Conservation (phyloP, 2,329 filamentous ascomycete genomes). For the Magnaporthiopsis rhizophila region DNA sequence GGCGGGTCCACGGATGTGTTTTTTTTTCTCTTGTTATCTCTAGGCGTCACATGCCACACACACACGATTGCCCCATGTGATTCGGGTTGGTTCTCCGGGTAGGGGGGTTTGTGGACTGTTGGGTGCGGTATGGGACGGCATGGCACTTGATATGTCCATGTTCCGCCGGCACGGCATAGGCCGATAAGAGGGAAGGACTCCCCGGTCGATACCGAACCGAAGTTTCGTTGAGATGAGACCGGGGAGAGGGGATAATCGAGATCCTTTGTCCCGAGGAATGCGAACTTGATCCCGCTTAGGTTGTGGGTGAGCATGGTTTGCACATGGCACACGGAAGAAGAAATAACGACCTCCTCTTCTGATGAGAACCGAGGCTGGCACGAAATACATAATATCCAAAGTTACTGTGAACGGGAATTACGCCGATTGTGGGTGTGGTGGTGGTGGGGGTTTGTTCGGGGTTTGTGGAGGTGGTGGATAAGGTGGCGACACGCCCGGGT, state of each 20-base stretch:
- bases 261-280: not conserved
- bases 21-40: too few species aligned
- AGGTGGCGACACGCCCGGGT: not conserved
- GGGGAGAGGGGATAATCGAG: not conserved
- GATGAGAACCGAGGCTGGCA: not conserved
- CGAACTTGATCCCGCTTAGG: too few species aligned
- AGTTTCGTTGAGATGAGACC: not conserved
- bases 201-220: too few species aligned
- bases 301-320: not conserved
- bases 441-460: not conserved
- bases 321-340: not conserved
- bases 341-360: not conserved
- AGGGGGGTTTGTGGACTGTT: not conserved
- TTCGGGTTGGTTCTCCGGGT: not conserved
- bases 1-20: too few species aligned
- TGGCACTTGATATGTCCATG: not conserved
- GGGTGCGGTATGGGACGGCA: not conserved
- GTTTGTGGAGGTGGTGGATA: not conserved
- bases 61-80: not conserved
- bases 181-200: not conserved
- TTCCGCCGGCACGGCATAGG: not conserved
- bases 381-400: not conserved
- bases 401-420: not conserved
- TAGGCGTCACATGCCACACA: not conserved
- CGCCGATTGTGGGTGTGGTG: not conserved